These are phyloP conservation scores for Herpetomonas tarakana DNA, from an alignment of 208 protist species.

Conservation along the genomic window DNA sequence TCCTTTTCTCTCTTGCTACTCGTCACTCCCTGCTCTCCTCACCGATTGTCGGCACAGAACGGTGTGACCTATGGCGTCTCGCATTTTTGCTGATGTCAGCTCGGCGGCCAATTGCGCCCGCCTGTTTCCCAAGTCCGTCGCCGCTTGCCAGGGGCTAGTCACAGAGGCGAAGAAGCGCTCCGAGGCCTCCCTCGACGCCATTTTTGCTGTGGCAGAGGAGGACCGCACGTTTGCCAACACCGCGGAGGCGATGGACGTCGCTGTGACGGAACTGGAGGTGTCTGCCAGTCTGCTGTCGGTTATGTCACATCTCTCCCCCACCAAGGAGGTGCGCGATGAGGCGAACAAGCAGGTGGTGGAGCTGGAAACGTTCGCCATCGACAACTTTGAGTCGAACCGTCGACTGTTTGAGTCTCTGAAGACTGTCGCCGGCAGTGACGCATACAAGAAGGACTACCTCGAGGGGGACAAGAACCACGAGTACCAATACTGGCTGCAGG, in stretches of 20 bases:
- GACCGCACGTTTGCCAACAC: conserved; percentile 60
- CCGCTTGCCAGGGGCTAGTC: conserved; percentile 41
- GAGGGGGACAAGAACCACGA: conserved; percentile 28
- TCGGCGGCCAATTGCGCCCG: conserved; percentile 39
- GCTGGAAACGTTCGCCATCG: conserved; percentile 62
- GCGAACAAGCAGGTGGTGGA: conserved; percentile 60
- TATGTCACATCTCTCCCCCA: conserved; percentile 44
- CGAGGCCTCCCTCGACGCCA: conserved; percentile 30
- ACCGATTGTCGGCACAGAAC: no score
- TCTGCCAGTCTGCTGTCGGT: conserved; percentile 67
- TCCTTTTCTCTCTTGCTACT: no score
- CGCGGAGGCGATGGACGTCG: conserved; percentile 45
- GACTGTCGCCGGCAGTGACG: conserved; percentile 16
- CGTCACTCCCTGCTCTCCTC: no score
- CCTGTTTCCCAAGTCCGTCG: conserved; percentile 65
- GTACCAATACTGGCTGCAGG: conserved; percentile 71
- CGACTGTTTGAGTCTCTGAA: conserved; percentile 65
- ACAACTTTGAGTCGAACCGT: conserved; percentile 66
- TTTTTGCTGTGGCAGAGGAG: conserved; percentile 26
- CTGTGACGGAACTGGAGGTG: conserved; percentile 45
- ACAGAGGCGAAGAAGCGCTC: conserved; percentile 48
- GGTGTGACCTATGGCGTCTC: conserved; percentile 35
- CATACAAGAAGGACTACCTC: conserved; percentile 39
- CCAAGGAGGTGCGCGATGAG: conserved; percentile 60
- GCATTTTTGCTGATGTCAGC: conserved; percentile 56